A percentile compares a stretch with the other conserved stretches of the same genome.
Evolutionary conservation across 2,329 filamentous ascomycete species (phyloP).

Genomic region (Aspergillus alliaceus): DNA sequence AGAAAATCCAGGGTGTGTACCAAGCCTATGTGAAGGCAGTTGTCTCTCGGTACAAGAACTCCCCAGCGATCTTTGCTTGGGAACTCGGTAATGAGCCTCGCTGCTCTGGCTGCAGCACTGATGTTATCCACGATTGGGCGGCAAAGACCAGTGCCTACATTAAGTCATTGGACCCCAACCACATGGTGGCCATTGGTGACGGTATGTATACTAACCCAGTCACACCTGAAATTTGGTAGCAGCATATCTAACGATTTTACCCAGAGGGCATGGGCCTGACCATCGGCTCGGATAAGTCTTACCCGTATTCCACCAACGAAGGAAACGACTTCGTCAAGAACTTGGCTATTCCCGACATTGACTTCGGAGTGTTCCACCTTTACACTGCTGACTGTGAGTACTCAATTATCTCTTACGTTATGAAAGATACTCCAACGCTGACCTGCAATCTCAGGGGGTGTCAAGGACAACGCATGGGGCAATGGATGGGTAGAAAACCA

Average conservation of each 20-base stretch:
- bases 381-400: background rate
- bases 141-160: conserved; percentile 16
- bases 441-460: background rate
- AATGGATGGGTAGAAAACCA: background rate
- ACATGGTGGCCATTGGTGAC: conserved; percentile 16
- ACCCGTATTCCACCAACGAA: conserved; percentile 13
- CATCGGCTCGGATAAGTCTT: conserved; percentile 12
- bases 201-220: background rate
- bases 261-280: conserved; percentile 7
- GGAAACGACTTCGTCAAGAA: conserved; percentile 14
- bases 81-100: conserved; percentile 17
- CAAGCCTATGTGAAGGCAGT: conserved; percentile 16
- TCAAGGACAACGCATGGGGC: background rate
- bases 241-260: background rate
- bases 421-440: background rate
- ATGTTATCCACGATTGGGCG: conserved; percentile 12
- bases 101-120: conserved; percentile 11
- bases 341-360: conserved; percentile 9
- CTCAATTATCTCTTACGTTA: background rate
- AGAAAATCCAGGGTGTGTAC: conserved; percentile 10
- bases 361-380: conserved; percentile 14
- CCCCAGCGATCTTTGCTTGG: conserved; percentile 14
- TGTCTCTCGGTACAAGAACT: conserved; percentile 12
- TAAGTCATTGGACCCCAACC: conserved; percentile 14
- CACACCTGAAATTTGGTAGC: no score